Conservation (phyloP, 805 yeast genomes). For the Debaryomyces prosopidis region DNA sequence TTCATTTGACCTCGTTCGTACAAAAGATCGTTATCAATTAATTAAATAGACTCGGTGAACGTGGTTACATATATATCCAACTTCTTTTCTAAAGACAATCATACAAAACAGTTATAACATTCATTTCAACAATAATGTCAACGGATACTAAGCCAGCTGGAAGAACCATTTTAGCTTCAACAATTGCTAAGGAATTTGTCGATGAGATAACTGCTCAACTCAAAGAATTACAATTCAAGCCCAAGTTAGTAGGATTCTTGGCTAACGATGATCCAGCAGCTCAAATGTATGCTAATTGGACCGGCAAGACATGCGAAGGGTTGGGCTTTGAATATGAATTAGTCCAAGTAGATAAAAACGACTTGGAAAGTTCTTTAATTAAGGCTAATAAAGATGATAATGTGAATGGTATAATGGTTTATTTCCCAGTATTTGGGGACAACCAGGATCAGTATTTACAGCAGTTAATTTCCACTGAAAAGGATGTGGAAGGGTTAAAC, state of each 20-base stretch:
- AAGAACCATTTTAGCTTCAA: conserved; percentile 82
- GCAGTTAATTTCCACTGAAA: conserved; percentile 86
- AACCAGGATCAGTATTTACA: conserved; percentile 94
- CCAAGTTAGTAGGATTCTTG: conserved; percentile 84
- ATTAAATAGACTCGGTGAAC: not conserved
- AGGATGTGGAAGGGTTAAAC: conserved; percentile 95
- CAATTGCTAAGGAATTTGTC: conserved; percentile 78
- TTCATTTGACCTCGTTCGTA: not conserved
- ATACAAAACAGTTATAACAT: not conserved
- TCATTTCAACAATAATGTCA: conserved; percentile 8
- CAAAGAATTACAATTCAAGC: conserved; percentile 51
- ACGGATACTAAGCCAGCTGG: conserved; percentile 50
- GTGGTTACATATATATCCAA: not conserved
- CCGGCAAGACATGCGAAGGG: conserved; percentile 83
- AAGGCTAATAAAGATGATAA: conserved; percentile 74
- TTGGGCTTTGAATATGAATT: conserved; percentile 86
- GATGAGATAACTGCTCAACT: conserved; percentile 70
- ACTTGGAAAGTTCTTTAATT: conserved; percentile 78
- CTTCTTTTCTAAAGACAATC: not conserved
- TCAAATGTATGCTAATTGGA: conserved; percentile 92
- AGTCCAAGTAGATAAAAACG: conserved; percentile 72
- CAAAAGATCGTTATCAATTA: not conserved
- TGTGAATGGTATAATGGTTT: conserved; percentile 93
- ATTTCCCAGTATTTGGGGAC: conserved; percentile 95
- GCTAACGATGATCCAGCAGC: conserved; percentile 97